Conservation (phyloP, 768 basidiomycete genomes). For the Cystofilobasidium capitatum region DNA sequence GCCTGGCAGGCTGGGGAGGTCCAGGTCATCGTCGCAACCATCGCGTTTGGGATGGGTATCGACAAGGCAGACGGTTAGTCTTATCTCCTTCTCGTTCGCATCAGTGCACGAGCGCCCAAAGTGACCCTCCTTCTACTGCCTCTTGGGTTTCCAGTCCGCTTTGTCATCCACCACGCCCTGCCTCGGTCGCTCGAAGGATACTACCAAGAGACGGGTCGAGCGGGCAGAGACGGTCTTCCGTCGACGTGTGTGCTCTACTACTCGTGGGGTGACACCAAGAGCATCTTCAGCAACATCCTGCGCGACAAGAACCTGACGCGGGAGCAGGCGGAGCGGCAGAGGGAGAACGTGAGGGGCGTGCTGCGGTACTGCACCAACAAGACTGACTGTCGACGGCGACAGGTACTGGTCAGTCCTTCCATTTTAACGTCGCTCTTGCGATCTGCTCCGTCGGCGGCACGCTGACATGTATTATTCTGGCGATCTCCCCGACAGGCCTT, state of each 20-base stretch:
- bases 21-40: constrained; percentile 84
- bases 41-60: constrained; percentile 97
- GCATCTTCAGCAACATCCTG: constrained; percentile 54
- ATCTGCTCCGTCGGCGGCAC: neutral
- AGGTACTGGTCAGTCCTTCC: constrained; percentile 49
- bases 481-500: constrained; percentile 43
- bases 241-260: constrained; percentile 70
- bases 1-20: constrained; percentile 66
- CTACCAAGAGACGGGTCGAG: constrained; percentile 94
- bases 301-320: constrained; percentile 44
- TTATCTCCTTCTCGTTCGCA: too few relatives aligned
- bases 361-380: constrained; percentile 70
- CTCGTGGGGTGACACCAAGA: constrained; percentile 46
- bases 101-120: neutral
- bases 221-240: constrained; percentile 76
- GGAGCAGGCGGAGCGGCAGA: constrained; percentile 59
- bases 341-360: constrained; percentile 57
- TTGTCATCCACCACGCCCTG: constrained; percentile 77
- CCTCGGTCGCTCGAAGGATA: constrained; percentile 79
- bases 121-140: neutral
- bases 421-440: too few relatives aligned
- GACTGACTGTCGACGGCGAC: constrained; percentile 73
- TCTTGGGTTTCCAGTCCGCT: constrained; percentile 55
- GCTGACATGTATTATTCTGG: neutral
- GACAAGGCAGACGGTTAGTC: constrained; percentile 51